Evolutionary conservation across 306 rosid species (phyloP), one percentile per base, ranked within the genome.

Genomic region (Comarum palustre): DNA sequence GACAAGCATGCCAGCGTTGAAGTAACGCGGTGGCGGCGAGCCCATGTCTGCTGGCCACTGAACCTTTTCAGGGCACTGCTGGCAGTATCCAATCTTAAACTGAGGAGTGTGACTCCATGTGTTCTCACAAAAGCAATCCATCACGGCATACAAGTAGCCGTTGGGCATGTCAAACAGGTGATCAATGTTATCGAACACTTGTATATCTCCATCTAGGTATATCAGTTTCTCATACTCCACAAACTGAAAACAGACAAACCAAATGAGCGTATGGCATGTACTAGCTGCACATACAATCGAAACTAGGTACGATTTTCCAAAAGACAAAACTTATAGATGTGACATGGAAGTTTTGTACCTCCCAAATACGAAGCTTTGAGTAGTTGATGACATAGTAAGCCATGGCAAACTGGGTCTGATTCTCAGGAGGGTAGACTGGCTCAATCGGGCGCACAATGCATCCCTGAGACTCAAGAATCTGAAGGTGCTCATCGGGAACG

Each of bases 321-420:
- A 4, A 9, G 0, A 4, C 19, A 4, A 46, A 3, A 14, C 32
- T 29, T 31, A 6, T 4, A 27, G 36, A 60, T 60, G 66, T n/a
- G 66, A 14, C 22, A 60, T 60, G 41, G 22, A 60, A 13, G 22
- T 29, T 22, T 73, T 2, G 25, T 80, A 86, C 90, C 86, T 79
- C 87, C 90, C 90, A 86, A 9, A 86, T 86, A 38, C 90, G 85
- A 51, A 86, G 90, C 72, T 86, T 86, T 8, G 90, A 86, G 82
- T 86, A 86, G 74, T 86, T 86, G 73, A 86, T 86, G 78, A 86
- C 90, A 71, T 71, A 86, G 45, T 86, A 86, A 2, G 90, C 87
- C 90, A 86, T 86, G 59, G 87, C 17, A 62, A 78, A 86, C 2
- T 67, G 50, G 36, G 90, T 78, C 48, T 81, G 78, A 69, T 2